Conservation (phyloP, 1,139 yeast species). For the Sugiyamaella novakii region DNA sequence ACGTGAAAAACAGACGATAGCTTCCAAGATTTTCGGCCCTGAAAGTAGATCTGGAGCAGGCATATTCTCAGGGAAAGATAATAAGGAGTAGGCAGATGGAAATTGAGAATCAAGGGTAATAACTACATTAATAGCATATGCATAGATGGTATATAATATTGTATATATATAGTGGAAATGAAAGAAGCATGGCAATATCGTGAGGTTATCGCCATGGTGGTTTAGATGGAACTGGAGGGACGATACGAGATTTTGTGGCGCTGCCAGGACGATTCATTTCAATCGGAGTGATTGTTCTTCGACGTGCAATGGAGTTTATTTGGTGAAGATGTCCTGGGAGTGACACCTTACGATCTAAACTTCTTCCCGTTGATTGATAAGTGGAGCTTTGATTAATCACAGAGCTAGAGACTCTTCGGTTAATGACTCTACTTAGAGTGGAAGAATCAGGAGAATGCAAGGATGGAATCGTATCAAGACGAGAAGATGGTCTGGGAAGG, state of each 20-base stretch:
- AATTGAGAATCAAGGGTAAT: background rate
- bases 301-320: background rate
- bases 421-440: slow-evolving; percentile 3
- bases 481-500: slow-evolving; percentile 9
- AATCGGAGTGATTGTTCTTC: slow-evolving; percentile 6
- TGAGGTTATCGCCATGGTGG: slow-evolving; percentile 16
- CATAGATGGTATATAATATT: slow-evolving; percentile 5
- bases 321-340: slow-evolving; percentile 12
- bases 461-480: slow-evolving; percentile 11
- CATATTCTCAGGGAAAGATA: slow-evolving; percentile 14
- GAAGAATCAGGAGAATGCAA: background rate
- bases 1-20: slow-evolving; percentile 44
- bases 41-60: slow-evolving; percentile 29
- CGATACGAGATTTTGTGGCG: slow-evolving; percentile 7
- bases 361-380: slow-evolving; percentile 2
- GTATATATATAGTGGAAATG: background rate
- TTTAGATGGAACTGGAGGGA: slow-evolving; percentile 14
- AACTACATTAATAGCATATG: too few species aligned
- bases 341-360: slow-evolving; percentile 11
- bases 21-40: slow-evolving; percentile 49
- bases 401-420: slow-evolving; percentile 9
- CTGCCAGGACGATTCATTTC: slow-evolving; percentile 13
- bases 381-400: background rate
- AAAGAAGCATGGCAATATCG: background rate
- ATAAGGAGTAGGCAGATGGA: background rate